A percentile compares a stretch with the other conserved stretches of the same genome.
These are phyloP conservation scores for Hymenotorrendiella dingleyae DNA, from an alignment of 2,329 filamentous ascomycete species.

Conservation along the genomic window DNA sequence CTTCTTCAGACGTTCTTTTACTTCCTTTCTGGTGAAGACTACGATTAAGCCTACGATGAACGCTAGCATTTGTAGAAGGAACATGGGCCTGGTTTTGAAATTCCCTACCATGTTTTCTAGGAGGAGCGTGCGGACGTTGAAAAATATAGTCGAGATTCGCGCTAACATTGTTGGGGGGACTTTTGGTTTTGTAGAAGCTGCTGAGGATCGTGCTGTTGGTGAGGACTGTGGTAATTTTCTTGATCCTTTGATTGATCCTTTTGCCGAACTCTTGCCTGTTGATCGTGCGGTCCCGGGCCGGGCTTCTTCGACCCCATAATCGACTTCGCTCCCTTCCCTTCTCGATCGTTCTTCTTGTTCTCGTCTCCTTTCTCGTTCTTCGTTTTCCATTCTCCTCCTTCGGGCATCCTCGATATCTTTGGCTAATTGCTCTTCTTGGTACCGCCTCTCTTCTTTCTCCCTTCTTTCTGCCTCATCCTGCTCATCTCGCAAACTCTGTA, in stretches of 20 bases:
- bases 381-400: slow-evolving; percentile 51
- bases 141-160: slow-evolving; percentile 45
- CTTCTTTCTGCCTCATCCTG: slow-evolving; percentile 61
- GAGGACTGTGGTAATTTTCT: slow-evolving; percentile 3
- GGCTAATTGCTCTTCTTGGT: slow-evolving; percentile 51
- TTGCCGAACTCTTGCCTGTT: slow-evolving; percentile 28
- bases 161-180: slow-evolving; percentile 22
- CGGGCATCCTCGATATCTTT: slow-evolving; percentile 52
- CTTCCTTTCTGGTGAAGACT: slow-evolving; percentile 66
- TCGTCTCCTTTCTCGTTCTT: slow-evolving; percentile 43
- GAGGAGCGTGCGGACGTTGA: slow-evolving; percentile 46
- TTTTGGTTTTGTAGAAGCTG: slow-evolving; percentile 6
- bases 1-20: slow-evolving; percentile 68
- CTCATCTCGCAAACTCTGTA: slow-evolving; percentile 80
- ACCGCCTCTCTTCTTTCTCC: slow-evolving; percentile 53
- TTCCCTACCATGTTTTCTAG: slow-evolving; percentile 42
- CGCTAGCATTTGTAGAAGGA: slow-evolving; percentile 59
- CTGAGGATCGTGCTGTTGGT: slow-evolving; percentile 17
- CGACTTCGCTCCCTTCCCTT: slow-evolving; percentile 49
- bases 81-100: slow-evolving; percentile 50
- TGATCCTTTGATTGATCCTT: slow-evolving; percentile 31
- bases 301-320: slow-evolving; percentile 62
- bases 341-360: slow-evolving; percentile 45
- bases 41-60: slow-evolving; percentile 76
- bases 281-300: slow-evolving; percentile 14